Evolutionary conservation across 2,329 filamentous ascomycete species (phyloP).

Genomic region (Emericellopsis cladophorae): DNA sequence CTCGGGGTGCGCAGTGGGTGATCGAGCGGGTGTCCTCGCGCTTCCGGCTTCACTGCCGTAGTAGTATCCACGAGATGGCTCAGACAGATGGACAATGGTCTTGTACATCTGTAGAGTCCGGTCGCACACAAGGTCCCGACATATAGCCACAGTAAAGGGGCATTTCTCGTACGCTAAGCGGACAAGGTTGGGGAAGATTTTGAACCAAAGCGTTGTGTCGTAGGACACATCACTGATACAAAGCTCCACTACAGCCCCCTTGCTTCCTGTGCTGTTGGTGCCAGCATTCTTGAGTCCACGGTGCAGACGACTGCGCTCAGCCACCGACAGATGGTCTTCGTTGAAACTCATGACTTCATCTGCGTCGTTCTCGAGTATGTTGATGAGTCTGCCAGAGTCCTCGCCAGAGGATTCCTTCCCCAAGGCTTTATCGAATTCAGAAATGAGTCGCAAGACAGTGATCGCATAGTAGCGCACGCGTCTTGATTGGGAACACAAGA

Average conservation of each 20-base stretch:
- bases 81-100: conserved; percentile 65
- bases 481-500: conserved; percentile 88
- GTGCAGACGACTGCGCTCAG: conserved; percentile 83
- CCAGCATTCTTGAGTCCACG: conserved; percentile 78
- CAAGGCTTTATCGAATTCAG: conserved; percentile 83
- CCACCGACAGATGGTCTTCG: conserved; percentile 80
- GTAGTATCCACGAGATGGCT: conserved; percentile 55
- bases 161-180: conserved; percentile 84
- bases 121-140: conserved; percentile 84
- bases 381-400: conserved; percentile 65
- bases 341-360: conserved; percentile 84
- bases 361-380: conserved; percentile 83
- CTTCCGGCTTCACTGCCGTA: conserved; percentile 49
- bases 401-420: conserved; percentile 53
- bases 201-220: conserved; percentile 92
- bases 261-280: conserved; percentile 58
- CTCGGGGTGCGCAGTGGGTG: conserved; percentile 64
- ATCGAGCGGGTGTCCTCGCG: conserved; percentile 35
- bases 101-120: conserved; percentile 89
- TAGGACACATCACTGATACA: conserved; percentile 94
- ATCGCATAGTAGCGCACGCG: conserved; percentile 84
- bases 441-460: conserved; percentile 81
- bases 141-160: conserved; percentile 80
- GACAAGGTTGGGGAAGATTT: conserved; percentile 92
- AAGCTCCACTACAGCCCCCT: conserved; percentile 81